phyloP scores from a whole-genome alignment of 805 yeast species.

The Kazachstania taianensis region DNA sequence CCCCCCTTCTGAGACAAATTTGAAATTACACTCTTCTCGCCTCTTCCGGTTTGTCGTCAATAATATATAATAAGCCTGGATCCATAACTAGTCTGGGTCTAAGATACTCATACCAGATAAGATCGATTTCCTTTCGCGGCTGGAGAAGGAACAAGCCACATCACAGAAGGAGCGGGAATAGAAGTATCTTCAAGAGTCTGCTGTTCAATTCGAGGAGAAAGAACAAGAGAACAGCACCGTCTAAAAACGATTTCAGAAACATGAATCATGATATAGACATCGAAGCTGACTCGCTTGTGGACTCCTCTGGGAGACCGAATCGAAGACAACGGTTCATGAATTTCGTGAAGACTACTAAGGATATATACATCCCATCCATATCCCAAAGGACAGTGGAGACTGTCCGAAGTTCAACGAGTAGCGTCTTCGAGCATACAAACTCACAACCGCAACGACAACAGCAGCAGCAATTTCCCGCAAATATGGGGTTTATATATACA shows the following conservation, averaged over 20 bases:
- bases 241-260: too few species aligned
- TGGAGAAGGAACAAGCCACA: neutral
- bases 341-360: conserved; percentile 45
- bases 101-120: neutral
- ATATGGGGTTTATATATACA: conserved; percentile 51
- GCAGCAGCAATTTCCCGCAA: conserved; percentile 34
- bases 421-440: conserved; percentile 1
- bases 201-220: neutral
- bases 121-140: neutral
- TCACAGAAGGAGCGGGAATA: neutral
- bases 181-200: too few species aligned
- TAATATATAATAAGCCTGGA: neutral
- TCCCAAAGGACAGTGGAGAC: conserved; percentile 34
- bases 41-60: conserved; percentile 1
- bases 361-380: conserved; percentile 48
- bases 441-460: conserved; percentile 1
- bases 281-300: neutral
- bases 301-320: conserved; percentile 4
- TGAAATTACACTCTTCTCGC: too few species aligned
- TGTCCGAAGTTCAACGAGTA: neutral
- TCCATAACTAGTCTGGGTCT: neutral
- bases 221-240: neutral
- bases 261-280: too few species aligned
- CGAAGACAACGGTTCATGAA: conserved; percentile 41
- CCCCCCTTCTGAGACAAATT: too few species aligned